phyloP scores from a whole-genome alignment of 768 basidiomycete species.

The Sistotremastrum niveocremeum region DNA sequence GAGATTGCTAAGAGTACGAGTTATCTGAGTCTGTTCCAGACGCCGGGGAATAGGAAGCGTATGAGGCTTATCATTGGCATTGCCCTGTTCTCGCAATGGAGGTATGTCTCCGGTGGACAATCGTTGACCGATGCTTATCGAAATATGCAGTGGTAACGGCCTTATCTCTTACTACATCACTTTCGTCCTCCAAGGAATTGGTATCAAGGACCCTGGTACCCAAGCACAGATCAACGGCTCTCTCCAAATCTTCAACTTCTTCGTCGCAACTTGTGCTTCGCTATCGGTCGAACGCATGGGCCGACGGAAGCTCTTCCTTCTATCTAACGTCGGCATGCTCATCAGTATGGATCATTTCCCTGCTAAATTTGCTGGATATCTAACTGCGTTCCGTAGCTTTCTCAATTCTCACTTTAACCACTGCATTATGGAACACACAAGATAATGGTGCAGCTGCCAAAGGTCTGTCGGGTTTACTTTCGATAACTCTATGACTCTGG shows the following conservation, averaged over 20 bases:
- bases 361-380: not conserved
- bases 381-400: conserved; percentile 26
- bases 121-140: not conserved
- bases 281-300: conserved; percentile 55
- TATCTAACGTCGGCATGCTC: conserved; percentile 48
- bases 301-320: conserved; percentile 52
- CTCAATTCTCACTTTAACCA: conserved; percentile 39
- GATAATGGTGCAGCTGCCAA: conserved; percentile 18
- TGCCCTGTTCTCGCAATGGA: conserved; percentile 66
- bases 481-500: not conserved
- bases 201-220: conserved; percentile 36
- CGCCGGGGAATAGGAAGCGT: conserved; percentile 53
- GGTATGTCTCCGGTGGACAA: conserved; percentile 20
- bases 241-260: conserved; percentile 51
- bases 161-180: conserved; percentile 66
- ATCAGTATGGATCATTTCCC: conserved; percentile 23
- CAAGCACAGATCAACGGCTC: conserved; percentile 51
- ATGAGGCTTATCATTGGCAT: conserved; percentile 56
- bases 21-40: conserved; percentile 40
- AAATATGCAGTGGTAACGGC: conserved; percentile 40
- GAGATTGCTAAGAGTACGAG: conserved; percentile 35
- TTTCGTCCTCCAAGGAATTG: conserved; percentile 50
- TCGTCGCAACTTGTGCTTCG: conserved; percentile 43
- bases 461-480: conserved; percentile 1
- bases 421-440: conserved; percentile 23